Evolutionary conservation across 2,329 filamentous ascomycete species (phyloP), one percentile per base, ranked within the genome.

Genomic region (Epichloe sibirici): DNA sequence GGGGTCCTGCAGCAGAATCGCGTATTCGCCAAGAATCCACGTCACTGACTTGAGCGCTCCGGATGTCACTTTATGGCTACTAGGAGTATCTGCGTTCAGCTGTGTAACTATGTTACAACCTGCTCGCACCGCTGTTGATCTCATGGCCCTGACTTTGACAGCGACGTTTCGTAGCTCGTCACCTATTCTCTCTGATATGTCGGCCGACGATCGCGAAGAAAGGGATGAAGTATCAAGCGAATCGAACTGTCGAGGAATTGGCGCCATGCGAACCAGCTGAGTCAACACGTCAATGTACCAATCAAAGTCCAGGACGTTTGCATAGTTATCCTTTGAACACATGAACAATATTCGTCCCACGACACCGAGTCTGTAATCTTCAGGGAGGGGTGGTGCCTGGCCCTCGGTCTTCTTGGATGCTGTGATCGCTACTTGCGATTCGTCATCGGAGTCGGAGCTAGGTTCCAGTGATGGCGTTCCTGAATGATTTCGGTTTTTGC

Each of bases 261-360:
- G 86, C 21, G 84, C 74, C 69, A 88, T 76, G 63, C 85, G 82
- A 42, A 96, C 82, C 13, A 98, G 77, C 64, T 95, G 89, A 5
- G 88, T 85, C 34, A 98, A 72, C 31, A 95, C 81, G 58, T 93
- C 88, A 58, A 97, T 86, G 66, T 97, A 97, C 93, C 93, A 98
- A 59, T 96, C 91, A 66, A 98, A 98, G 65, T 98, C 91, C 50
- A 78, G 73, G 47, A 98, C 75, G 62, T 90, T 88, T 40, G 79
- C 78, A 66, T 97, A 98, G 56, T 90, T 95, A 58, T 90, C 86
- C 57, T 83, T 82, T 8, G 89, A 88, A 66, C 91, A 97, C 82
- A 98, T 95, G 55, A 84, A 82, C 11, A 97, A 67, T 55, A 97
- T 89, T 54, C 87, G 81, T 53, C 79, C 78, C 50, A 97, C 88